A percentile compares a stretch with the other conserved stretches of the same genome.
phyloP scores from a whole-genome alignment of 208 protist genomes.

The Crithidia acanthocephali region DNA sequence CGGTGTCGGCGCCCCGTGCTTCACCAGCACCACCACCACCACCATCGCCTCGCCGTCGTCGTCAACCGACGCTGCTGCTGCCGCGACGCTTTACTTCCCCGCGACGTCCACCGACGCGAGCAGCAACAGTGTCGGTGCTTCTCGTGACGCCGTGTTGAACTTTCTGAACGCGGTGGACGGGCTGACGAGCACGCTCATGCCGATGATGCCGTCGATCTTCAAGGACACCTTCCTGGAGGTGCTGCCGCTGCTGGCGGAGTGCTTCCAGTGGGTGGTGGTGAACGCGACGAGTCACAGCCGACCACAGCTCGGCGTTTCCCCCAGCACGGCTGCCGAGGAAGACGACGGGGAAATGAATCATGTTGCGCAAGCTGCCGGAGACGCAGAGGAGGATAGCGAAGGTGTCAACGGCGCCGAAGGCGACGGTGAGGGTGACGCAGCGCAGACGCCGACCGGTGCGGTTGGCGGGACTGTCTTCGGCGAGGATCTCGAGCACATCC shows the following conservation, averaged over 20 bases:
- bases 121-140: slow-evolving; percentile 1
- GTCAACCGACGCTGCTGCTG: slow-evolving; percentile 10
- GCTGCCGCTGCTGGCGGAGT: slow-evolving; percentile 75
- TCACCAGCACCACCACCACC: neutral
- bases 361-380: neutral
- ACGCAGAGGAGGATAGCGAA: neutral
- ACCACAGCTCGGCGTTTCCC: neutral
- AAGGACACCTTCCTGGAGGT: slow-evolving; percentile 65
- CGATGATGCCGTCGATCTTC: slow-evolving; percentile 77
- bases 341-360: neutral
- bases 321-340: neutral
- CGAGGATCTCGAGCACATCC: slow-evolving; percentile 84
- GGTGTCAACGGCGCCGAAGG: neutral
- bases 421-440: neutral
- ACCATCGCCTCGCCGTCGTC: too few species aligned
- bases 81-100: slow-evolving; percentile 28
- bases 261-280: slow-evolving; percentile 73
- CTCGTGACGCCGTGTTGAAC: slow-evolving; percentile 50
- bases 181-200: slow-evolving; percentile 65
- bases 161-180: slow-evolving; percentile 83
- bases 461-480: slow-evolving; percentile 52
- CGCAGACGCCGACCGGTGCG: neutral
- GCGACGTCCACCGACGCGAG: neutral
- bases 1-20: neutral
- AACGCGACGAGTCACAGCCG: slow-evolving; percentile 45